These are phyloP conservation scores for Cyberlindnera subsufficiens DNA, from an alignment of 805 yeast species.

Conservation along the genomic window DNA sequence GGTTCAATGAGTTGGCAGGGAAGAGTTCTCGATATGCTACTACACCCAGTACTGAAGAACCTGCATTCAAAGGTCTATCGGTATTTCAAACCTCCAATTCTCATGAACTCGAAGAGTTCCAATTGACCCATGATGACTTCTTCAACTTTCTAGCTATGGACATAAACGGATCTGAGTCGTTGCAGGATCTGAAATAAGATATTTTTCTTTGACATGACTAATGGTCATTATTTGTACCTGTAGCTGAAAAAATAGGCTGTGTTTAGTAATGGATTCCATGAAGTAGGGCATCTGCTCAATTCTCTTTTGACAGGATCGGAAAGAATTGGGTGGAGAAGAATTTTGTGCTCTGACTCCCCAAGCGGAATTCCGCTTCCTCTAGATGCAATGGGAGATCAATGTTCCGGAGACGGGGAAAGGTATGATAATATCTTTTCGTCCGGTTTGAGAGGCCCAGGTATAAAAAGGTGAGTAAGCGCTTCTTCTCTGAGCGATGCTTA, in stretches of 20 bases:
- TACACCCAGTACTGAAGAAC: not conserved
- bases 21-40: constrained; percentile 2
- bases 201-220: no score
- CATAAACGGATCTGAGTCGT: constrained; percentile 18
- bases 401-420: not conserved
- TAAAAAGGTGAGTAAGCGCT: no score
- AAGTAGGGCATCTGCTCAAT: no score
- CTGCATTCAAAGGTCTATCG: constrained; percentile 2
- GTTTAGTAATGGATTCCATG: not conserved
- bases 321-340: no score
- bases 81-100: constrained; percentile 15
- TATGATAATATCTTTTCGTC: not conserved
- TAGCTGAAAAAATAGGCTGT: no score
- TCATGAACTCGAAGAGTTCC: constrained; percentile 19
- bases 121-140: constrained; percentile 24
- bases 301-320: no score
- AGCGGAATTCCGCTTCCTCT: no score
- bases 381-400: no score
- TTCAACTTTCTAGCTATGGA: constrained; percentile 25
- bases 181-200: constrained; percentile 10
- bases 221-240: no score
- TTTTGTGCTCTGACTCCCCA: no score
- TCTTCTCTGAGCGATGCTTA: no score
- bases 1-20: constrained; percentile 23
- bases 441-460: not conserved